phyloP scores from a whole-genome alignment of 2,329 filamentous ascomycete genomes.

The Chaetomiaceae sp. region DNA sequence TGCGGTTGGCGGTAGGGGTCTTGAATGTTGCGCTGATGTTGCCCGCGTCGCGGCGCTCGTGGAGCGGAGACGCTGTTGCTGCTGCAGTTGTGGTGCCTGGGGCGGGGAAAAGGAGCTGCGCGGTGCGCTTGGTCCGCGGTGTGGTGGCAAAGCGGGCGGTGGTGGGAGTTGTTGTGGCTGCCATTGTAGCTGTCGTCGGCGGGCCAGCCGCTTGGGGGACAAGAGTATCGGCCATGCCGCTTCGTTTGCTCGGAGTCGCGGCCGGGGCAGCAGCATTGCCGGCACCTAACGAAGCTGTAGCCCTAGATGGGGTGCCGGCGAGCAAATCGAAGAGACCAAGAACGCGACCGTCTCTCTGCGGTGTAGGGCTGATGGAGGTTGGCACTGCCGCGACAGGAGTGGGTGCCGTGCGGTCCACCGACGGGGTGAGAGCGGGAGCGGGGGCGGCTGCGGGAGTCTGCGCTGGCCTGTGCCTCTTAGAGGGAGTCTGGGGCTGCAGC shows the following conservation, averaged over 20 bases:
- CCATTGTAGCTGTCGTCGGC: neutral
- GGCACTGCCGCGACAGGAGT: constrained; percentile 42
- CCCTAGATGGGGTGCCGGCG: constrained; percentile 43
- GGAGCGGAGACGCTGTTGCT: constrained; percentile 43
- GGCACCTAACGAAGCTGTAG: constrained; percentile 1
- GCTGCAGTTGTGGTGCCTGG: neutral
- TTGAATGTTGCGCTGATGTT: neutral
- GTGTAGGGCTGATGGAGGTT: constrained; percentile 67
- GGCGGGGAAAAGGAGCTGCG: constrained; percentile 5
- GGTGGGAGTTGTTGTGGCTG: constrained; percentile 10
- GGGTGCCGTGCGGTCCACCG: constrained; percentile 54
- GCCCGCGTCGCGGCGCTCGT: constrained; percentile 46
- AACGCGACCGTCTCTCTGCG: constrained; percentile 70
- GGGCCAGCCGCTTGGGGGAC: constrained; percentile 3
- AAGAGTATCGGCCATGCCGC: neutral
- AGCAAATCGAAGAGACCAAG: constrained; percentile 72
- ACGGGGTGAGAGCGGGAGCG: constrained; percentile 41
- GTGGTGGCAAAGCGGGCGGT: constrained; percentile 12
- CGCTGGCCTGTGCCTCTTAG: constrained; percentile 43
- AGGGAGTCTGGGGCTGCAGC: constrained; percentile 39
- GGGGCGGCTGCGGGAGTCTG: constrained; percentile 21
- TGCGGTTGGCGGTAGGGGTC: constrained; percentile 33
- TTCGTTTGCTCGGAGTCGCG: constrained; percentile 15
- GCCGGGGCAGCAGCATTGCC: neutral
- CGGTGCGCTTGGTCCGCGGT: constrained; percentile 5